Percentiles rank a stretch among this genome's conserved stretches.
Evolutionary conservation across 208 protist species (phyloP).

Genomic region (Wallacemonas sp.): DNA sequence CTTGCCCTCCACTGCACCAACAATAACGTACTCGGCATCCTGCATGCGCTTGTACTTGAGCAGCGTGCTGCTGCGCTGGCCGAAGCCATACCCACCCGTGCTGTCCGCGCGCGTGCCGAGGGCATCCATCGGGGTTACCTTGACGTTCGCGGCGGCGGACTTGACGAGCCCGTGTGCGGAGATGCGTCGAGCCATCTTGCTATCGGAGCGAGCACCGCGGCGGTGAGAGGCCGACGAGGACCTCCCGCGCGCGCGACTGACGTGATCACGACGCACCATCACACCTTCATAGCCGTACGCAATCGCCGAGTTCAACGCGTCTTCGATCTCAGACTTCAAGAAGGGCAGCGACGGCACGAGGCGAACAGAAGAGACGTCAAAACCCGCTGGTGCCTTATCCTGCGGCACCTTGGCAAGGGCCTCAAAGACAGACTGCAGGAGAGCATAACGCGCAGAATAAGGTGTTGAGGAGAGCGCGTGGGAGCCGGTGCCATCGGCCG

Average conservation of each 20-base stretch:
- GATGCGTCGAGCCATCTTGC: background rate
- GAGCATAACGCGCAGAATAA: conserved; percentile 51
- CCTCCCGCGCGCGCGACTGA: background rate
- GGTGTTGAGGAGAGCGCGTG: conserved; percentile 11
- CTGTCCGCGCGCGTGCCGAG: background rate
- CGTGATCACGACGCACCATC: conserved; percentile 71
- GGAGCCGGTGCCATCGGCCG: conserved; percentile 4
- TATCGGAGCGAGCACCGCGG: background rate
- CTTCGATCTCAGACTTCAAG: conserved; percentile 34
- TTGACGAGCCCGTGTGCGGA: background rate
- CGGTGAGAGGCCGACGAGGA: background rate
- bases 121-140: background rate
- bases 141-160: too few species aligned
- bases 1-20: conserved; percentile 73
- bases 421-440: conserved; percentile 24
- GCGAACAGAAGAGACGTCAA: conserved; percentile 36
- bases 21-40: conserved; percentile 87
- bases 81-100: conserved; percentile 71
- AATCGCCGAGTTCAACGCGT: conserved; percentile 42
- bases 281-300: conserved; percentile 82
- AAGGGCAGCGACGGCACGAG: conserved; percentile 51
- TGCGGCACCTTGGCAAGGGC: background rate
- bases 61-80: conserved; percentile 72
- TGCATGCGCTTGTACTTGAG: conserved; percentile 92
- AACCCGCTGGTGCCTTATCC: background rate